Conservation (phyloP, 2,329 filamentous ascomycete genomes). For the Verticillium dahliae region DNA sequence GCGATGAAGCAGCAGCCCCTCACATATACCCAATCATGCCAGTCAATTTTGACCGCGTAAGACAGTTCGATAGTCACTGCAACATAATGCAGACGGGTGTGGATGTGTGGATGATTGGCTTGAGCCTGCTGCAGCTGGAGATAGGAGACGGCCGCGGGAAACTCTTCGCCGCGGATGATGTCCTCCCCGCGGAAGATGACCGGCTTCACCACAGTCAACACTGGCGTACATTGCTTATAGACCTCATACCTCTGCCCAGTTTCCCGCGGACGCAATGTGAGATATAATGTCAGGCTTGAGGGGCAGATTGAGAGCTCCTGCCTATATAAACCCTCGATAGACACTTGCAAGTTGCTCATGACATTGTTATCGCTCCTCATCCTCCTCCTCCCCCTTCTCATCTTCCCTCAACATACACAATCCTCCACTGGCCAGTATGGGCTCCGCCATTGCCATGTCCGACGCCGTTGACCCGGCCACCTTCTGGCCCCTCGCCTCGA, state of each 20-base stretch:
- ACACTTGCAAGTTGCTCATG: too few species aligned
- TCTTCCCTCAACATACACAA: not conserved
- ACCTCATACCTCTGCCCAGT: not conserved
- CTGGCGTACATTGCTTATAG: not conserved
- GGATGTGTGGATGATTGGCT: not conserved
- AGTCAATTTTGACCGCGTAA: not conserved
- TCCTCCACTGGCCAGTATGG: not conserved
- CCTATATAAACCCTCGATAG: not conserved
- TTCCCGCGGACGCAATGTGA: not conserved
- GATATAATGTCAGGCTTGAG: too few species aligned
- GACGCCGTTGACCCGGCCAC: not conserved
- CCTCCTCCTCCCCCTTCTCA: not conserved
- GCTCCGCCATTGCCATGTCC: not conserved
- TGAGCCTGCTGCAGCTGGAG: not conserved
- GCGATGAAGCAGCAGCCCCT: too few species aligned
- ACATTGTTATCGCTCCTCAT: not conserved
- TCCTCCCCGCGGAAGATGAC: not conserved
- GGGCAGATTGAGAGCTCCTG: not conserved
- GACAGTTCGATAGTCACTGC: not conserved
- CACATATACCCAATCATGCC: too few species aligned
- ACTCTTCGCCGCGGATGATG: not conserved
- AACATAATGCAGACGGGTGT: not conserved
- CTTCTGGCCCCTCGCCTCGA: constrained; percentile 28
- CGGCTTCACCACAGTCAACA: not conserved
- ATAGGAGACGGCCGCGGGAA: not conserved